phyloP scores from a whole-genome alignment of 23 red algal species.

The Gracilaria vermiculophylla region DNA sequence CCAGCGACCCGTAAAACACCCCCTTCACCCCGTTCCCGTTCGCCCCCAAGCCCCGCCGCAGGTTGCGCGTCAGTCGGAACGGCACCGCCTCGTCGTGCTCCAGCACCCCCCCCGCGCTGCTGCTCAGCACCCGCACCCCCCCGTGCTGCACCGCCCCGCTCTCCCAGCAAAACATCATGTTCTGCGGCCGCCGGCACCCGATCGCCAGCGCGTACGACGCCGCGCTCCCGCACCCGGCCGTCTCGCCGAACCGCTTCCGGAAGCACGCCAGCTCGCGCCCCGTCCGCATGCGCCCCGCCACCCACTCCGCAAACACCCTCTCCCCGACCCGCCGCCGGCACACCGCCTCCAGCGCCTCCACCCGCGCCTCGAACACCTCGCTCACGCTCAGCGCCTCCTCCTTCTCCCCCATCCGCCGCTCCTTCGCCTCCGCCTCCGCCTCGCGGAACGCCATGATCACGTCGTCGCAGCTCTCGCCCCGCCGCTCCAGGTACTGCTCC shows the following conservation, averaged over 20 bases:
- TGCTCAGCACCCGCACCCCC: constrained; percentile 53
- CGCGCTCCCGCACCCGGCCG: constrained; percentile 56
- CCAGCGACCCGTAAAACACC: constrained; percentile 68
- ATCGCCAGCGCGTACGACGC: constrained; percentile 72
- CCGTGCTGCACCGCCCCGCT: constrained; percentile 64
- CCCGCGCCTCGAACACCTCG: constrained; percentile 46
- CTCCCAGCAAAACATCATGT: constrained; percentile 71
- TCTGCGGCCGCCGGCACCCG: constrained; percentile 77
- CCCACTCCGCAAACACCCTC: constrained; percentile 50
- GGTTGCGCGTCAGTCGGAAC: constrained; percentile 93
- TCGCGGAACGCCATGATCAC: constrained; percentile 75
- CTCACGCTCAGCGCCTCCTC: constrained; percentile 2
- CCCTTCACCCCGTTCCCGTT: constrained; percentile 66
- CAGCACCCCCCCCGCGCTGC: constrained; percentile 60
- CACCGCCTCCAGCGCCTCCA: constrained; percentile 64
- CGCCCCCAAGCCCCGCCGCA: constrained; percentile 54
- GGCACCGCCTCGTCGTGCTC: constrained; percentile 92
- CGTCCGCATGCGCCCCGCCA: constrained; percentile 30
- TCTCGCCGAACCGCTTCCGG: constrained; percentile 80
- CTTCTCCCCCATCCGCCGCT: constrained; percentile 12
- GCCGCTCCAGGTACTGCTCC: constrained; percentile 41
- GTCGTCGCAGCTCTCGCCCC: constrained; percentile 68
- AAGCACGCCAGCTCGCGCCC: constrained; percentile 40
- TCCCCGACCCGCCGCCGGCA: constrained; percentile 64
- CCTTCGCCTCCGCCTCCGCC: neutral